A percentile compares a stretch with the other conserved stretches of the same genome.
Conservation (phyloP, 805 yeast genomes). For the Wickerhamiella alocasiicola region DNA sequence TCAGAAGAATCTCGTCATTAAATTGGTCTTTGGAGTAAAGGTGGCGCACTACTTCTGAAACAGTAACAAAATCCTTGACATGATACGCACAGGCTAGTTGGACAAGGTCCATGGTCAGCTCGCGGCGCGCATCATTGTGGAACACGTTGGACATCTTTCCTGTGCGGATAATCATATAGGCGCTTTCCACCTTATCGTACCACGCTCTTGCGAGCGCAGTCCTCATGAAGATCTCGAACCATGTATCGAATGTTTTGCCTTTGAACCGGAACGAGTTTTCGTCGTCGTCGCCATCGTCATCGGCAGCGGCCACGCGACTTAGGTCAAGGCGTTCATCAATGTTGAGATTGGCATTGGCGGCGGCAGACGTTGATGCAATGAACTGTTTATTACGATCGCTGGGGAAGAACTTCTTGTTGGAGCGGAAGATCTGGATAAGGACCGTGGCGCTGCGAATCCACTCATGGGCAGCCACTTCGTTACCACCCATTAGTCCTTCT, state of each 20-base stretch:
- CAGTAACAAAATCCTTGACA: constrained; percentile 40
- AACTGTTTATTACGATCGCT: constrained; percentile 47
- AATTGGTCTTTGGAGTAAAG: constrained; percentile 63
- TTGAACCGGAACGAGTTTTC: constrained; percentile 39
- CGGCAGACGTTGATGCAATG: not conserved
- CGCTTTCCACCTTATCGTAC: constrained; percentile 47
- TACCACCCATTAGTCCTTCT: constrained; percentile 37
- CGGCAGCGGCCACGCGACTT: constrained; percentile 30
- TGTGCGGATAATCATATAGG: constrained; percentile 54
- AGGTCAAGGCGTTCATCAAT: constrained; percentile 44
- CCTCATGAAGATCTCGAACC: constrained; percentile 80
- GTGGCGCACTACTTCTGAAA: constrained; percentile 47
- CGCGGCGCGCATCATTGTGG: constrained; percentile 47
- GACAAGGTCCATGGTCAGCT: constrained; percentile 48
- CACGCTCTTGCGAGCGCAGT: constrained; percentile 57
- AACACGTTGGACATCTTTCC: constrained; percentile 75
- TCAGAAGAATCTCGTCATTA: constrained; percentile 49
- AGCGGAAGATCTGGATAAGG: constrained; percentile 68
- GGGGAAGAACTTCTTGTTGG: constrained; percentile 67
- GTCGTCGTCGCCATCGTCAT: constrained; percentile 28
- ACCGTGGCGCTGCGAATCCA: constrained; percentile 83
- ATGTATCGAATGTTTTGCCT: constrained; percentile 61
- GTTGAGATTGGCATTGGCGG: constrained; percentile 30
- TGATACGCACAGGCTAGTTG: constrained; percentile 47
- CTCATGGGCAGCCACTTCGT: constrained; percentile 49